Evolutionary conservation across 176 grass and related monocot species (phyloP), one percentile per base, ranked within the genome.

Genomic region (Oryza nivara): DNA sequence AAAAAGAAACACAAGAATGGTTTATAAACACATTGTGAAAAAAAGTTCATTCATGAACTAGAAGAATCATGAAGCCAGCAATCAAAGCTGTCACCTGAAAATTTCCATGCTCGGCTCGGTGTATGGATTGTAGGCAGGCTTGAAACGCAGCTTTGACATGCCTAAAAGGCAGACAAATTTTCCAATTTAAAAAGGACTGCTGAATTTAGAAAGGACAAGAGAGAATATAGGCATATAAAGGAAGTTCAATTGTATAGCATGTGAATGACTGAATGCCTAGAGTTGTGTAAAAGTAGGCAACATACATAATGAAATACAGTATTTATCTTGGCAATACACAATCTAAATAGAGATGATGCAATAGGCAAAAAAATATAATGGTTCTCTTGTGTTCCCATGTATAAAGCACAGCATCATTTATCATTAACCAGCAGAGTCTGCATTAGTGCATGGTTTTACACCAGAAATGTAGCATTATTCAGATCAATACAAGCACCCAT

Each of bases 91-190:
- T 56, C 48, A 94, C 96, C 96, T 88, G 86, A 99, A 99, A 65
- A 99, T 96, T 80, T 99, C 96, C 91, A 99, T 99, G 86, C 93
- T 96, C 49, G 93, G 96, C 82, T 96, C 96, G 75, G 93, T 94
- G 76, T 99, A 99, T 0, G 96, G 96, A 70, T 99, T 99, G 86
- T 96, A 99, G 61, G 96, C 93, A 85, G 96, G 96, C 80, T 99
- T 99, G 91, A 99, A 99, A 7, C 91, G 91, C 70, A 99, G 78
- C 72, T 99, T 92, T 67, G 93, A 82, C 93, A 99, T 88, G 32
- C 96, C 96, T 99, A 84, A 65, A 22, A 80, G 58, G 9, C 77
- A 88, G 34, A 67, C 52, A 76, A 76, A 81, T 71, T 77, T 20
- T 19, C 72, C 60, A 47, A 6, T 58, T 6, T n/a, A 84, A 23